Base-by-base conservation (phyloP, 495 filamentous ascomycete genomes). In the Neurospora sp. region DNA sequence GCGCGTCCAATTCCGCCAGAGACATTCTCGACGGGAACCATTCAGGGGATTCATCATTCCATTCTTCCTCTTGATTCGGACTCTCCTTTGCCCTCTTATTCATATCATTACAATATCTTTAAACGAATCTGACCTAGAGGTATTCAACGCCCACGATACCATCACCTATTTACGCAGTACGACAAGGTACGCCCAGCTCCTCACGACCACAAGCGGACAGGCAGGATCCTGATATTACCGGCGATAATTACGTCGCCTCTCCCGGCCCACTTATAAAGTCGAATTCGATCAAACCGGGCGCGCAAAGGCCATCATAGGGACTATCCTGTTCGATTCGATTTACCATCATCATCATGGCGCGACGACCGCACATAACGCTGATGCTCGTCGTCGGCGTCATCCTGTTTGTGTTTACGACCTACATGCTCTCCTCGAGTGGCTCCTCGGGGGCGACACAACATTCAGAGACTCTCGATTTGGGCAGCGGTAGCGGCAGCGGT, bases 341-440 rank as follows among this genome's bases (percentile, higher is more conserved):
- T 14, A 49, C 66, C n/a, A 71, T n/a, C 23, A 71, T n/a, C 23
- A 72, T 16, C 14, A 86, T 86, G 84, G 82, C 84, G 73, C 84
- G 85, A 39, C 76, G 82, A 60, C 84, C 83, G 70, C 81, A 86
- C 74, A 71, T 87, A 14, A 81, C 83, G 16, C 62, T 85, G 72
- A 74, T 82, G 40, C 77, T 82, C 14, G 71, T 79, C 70, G 40
- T 82, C 39, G 82, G 74, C 39, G 74, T 83, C 39, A 75, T 80
- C 23, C 66, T 80, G 38, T 83, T 86, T 62, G 44, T 86, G 14
- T 75, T 70, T 42, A 74, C 85, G 62, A 80, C 80, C 1, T 84
- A 84, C 73, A 49, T 85, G n/a, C 75, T 84, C 40, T 79, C 82
- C 4, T 62, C 75, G 41, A 70, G 69, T 69, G 20, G 70, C 70